phyloP scores from a whole-genome alignment of 495 filamentous ascomycete species.

The Haplographium delicatum region DNA sequence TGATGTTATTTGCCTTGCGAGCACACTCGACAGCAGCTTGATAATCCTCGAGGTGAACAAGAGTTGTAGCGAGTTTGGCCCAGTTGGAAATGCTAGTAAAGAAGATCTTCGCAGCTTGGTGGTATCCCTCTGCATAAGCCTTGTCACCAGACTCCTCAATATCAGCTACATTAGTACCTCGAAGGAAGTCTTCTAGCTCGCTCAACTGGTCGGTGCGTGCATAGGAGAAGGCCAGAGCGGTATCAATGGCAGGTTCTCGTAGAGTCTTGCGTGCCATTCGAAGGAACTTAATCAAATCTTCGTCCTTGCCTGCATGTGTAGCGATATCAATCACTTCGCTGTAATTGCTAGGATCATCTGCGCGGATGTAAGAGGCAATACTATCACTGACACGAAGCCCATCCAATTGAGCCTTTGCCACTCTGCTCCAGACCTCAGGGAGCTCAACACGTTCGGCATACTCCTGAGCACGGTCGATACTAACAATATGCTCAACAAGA shows the following conservation, averaged over 20 bases:
- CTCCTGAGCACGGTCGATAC: constrained; percentile 95
- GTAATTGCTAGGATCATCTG: constrained; percentile 89
- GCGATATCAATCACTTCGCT: constrained; percentile 93
- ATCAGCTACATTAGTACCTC: constrained; percentile 89
- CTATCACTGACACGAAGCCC: constrained; percentile 89
- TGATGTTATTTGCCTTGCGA: constrained; percentile 98
- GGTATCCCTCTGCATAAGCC: constrained; percentile 89
- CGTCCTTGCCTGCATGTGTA: constrained; percentile 94
- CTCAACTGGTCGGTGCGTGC: constrained; percentile 85
- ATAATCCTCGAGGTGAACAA: constrained; percentile 95
- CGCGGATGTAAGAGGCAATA: constrained; percentile 96
- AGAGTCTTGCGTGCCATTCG: constrained; percentile 96
- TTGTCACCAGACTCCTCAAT: constrained; percentile 96
- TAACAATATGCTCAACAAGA: constrained; percentile 93
- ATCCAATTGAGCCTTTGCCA: constrained; percentile 97
- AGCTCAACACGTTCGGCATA: constrained; percentile 95
- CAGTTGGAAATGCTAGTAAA: constrained; percentile 98
- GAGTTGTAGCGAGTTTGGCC: constrained; percentile 96
- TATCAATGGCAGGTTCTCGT: constrained; percentile 92
- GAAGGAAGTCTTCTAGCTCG: constrained; percentile 96
- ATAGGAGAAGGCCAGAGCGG: constrained; percentile 86
- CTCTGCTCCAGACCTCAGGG: constrained; percentile 98
- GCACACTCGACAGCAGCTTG: constrained; percentile 98
- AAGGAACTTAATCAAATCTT: constrained; percentile 95
- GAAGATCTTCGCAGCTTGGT: constrained; percentile 98